Base-by-base conservation (phyloP, 805 yeast genomes). In the Cyberlindnera misumaiensis region DNA sequence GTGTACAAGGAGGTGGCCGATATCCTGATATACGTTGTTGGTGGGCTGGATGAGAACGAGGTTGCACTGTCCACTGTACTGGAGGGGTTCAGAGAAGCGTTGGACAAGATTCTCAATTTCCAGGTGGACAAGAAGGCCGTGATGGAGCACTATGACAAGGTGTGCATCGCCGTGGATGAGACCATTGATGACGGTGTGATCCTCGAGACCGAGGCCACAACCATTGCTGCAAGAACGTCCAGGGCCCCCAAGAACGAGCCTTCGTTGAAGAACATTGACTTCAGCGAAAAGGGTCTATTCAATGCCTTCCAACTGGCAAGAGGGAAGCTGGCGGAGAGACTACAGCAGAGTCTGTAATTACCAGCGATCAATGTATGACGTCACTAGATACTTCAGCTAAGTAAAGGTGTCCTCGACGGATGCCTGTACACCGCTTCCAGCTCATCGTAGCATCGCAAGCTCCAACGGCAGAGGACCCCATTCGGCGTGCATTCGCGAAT, bases 111-210 rank as follows among this genome's bases (percentile, higher is more conserved):
- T 35, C 67, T 89, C 44, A 77, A 73, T 49, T 70, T 67, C 48
- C 73, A 65, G 45, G 67, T 89, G 45, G 97, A 93, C 62, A 85
- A 80, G 59, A 72, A 79, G 48, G 74, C 89, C 3, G 65, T 90
- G 33, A 73, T 80, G 52, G 95, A 85, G 47, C 76, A 81, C 58
- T 93, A 82, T 58, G 98, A 93, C 62, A 70, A 85, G 69, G 82
- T 88, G 28, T 70, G 86, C 32, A 72, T 93, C 59, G 85, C 94
- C 4, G 74, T 89, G 32, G 98, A 93, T 60, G 97, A 93, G 63
- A 73, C 94, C 9, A 70, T 93, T 35, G 98, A 93, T 58, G 95
- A 89, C 57, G 98, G 97, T 30, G 77, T 93, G 46, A 78, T 93
- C 40, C 71, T 93, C 49, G 97, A 93, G 60, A 82, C 88, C 20